Conservation (phyloP, 2,329 filamentous ascomycete genomes). For the Dactylellina drechsleri region DNA sequence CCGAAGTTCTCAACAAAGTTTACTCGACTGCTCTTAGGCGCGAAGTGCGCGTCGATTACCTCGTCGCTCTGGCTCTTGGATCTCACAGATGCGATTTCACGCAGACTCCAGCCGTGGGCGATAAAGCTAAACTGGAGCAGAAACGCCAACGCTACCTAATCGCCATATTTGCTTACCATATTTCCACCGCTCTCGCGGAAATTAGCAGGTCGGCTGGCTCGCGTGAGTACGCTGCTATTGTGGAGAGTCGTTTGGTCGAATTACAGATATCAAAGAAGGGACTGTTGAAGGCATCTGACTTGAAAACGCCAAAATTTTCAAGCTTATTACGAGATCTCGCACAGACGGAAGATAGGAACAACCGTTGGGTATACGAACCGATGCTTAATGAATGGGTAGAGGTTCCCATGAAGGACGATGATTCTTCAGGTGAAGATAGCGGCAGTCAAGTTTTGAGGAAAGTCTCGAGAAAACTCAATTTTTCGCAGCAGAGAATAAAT, state of each 20-base stretch:
- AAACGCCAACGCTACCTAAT: slow-evolving; percentile 48
- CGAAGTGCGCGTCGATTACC: slow-evolving; percentile 23
- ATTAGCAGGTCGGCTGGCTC: slow-evolving; percentile 34
- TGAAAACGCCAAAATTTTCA: slow-evolving; percentile 52
- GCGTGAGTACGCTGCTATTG: slow-evolving; percentile 20
- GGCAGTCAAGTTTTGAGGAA: background rate
- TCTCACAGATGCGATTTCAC: slow-evolving; percentile 22
- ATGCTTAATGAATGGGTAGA: slow-evolving; percentile 53
- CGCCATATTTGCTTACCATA: slow-evolving; percentile 43
- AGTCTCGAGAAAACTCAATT: slow-evolving; percentile 46
- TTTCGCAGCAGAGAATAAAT: background rate
- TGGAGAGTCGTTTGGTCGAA: slow-evolving; percentile 37
- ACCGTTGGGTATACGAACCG: slow-evolving; percentile 49
- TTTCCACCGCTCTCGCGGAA: slow-evolving; percentile 40
- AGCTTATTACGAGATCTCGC: slow-evolving; percentile 43
- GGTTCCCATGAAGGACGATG: slow-evolving; percentile 19
- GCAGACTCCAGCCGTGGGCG: slow-evolving; percentile 22
- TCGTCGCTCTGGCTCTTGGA: slow-evolving; percentile 32
- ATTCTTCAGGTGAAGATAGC: background rate
- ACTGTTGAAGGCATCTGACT: slow-evolving; percentile 42
- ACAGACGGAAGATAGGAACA: slow-evolving; percentile 36
- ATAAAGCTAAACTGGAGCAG: slow-evolving; percentile 37
- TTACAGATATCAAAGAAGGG: slow-evolving; percentile 46
- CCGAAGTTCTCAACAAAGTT: slow-evolving; percentile 17
- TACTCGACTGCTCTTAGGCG: slow-evolving; percentile 23